Evolutionary conservation across 2,329 filamentous ascomycete genomes (phyloP).

Genomic region (Colletotrichum australisinense): DNA sequence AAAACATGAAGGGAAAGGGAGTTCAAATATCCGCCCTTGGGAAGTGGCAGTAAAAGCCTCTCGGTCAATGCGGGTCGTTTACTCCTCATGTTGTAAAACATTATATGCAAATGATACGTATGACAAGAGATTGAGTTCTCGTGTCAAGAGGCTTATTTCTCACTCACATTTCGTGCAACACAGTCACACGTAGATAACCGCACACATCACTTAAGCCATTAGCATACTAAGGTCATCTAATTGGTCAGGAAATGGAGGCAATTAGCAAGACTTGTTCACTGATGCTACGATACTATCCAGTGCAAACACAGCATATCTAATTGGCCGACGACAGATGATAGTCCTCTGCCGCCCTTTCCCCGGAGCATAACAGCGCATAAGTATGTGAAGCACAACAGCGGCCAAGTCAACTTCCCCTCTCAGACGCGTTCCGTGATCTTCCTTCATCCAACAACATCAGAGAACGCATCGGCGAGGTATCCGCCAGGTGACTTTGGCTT

Average conservation of each 20-base stretch:
- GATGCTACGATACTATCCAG: background rate
- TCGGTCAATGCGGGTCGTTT: background rate
- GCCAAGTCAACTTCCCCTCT: background rate
- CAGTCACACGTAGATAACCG: background rate
- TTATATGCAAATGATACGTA: background rate
- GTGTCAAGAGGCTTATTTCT: background rate
- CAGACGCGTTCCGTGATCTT: background rate
- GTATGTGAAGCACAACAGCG: background rate
- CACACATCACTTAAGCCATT: background rate
- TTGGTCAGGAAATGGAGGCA: background rate
- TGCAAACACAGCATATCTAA: background rate
- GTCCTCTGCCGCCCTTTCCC: background rate
- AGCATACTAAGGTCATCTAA: background rate
- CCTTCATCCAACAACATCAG: background rate
- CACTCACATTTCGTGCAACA: background rate
- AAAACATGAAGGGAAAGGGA: background rate
- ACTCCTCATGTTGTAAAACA: background rate
- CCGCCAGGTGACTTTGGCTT: background rate
- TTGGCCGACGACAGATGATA: background rate
- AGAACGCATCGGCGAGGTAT: background rate
- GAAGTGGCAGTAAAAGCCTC: background rate
- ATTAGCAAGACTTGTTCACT: background rate
- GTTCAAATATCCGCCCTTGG: background rate
- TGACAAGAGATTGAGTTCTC: background rate
- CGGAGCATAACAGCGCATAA: background rate